Evolutionary conservation across 2,329 filamentous ascomycete species (phyloP).

Genomic region (Alternaria atra): DNA sequence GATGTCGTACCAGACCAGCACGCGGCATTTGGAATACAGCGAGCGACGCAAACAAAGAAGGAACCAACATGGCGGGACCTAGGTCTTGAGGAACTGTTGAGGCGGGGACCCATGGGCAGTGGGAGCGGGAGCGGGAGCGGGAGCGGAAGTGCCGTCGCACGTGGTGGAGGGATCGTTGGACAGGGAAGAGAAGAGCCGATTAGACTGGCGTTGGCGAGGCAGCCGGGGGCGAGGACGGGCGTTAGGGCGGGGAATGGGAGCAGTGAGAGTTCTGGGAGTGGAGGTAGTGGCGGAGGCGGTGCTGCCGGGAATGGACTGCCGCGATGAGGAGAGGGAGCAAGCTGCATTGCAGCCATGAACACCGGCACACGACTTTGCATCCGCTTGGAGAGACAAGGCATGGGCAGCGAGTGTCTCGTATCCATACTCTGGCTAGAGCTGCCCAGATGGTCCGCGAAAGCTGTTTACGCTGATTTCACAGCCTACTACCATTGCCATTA

Average conservation of each 20-base stretch:
- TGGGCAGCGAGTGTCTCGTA: background rate
- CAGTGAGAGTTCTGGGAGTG: constrained; percentile 18
- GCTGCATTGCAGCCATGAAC: rapidly evolving
- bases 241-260: constrained; percentile 17
- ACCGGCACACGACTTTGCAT: background rate
- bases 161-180: constrained; percentile 6
- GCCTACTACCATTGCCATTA: background rate
- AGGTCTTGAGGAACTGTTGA: constrained; percentile 75
- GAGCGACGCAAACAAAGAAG: constrained; percentile 75
- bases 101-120: constrained; percentile 61
- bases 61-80: constrained; percentile 83
- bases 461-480: background rate
- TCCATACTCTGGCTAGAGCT: background rate
- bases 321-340: constrained; percentile 28
- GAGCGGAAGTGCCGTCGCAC: constrained; percentile 16
- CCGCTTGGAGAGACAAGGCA: background rate
- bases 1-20: constrained; percentile 90
- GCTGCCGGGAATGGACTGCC: constrained; percentile 46
- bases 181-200: constrained; percentile 39
- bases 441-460: background rate
- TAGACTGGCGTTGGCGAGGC: constrained; percentile 42
- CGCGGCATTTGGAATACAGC: constrained; percentile 84
- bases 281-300: constrained; percentile 20
- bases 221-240: constrained; percentile 36
- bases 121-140: constrained; percentile 19